Evolutionary conservation across 164 flowering plant genomes (phyloP), one percentile per base, ranked within the genome.

Genomic region (Amborella trichopoda): DNA sequence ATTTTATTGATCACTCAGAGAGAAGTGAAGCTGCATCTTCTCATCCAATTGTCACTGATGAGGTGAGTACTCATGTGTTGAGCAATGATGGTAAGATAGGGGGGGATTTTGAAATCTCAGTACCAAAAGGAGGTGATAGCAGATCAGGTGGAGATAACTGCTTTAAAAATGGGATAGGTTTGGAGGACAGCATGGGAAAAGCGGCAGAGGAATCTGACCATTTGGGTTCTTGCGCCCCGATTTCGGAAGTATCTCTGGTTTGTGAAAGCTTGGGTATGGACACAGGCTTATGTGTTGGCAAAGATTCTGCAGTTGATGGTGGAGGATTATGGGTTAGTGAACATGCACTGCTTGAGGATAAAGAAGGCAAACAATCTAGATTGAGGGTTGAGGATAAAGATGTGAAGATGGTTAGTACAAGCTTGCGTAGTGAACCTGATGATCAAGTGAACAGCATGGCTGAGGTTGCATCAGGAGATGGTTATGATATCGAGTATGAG

Each of bases 401-500:
- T 36, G 28, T 18, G 8, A 44, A 1, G 6, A 17, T 17, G 14
- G 28, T 30, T 25, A 59, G 43, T 5, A 17, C 57, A 17, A 8
- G 28, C 39, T 24, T 11, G 8, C 33, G 30, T 46, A 48, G 28
- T 13, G 36, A 46, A 44, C 28, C n/a, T 42, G 43, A 36, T 52
- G 57, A 67, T 56, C 44, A 38, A 48, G 46, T 37, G n/a, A 38
- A 43, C 41, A 21, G 36, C 34, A 45, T 47, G 43, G 62, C 30
- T 26, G 46, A 46, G 41, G 27, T 44, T 38, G 54, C 14, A 26
- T 5, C 41, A 23, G 61, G 40, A 19, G 54, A 59, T 36, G 26
- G 44, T 41, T 44, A 28, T 50, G 61, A 63, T 20, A 54, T 41
- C 26, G 68, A 63, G 46, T 53, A 26, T 50, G 60, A 43, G 10